Evolutionary conservation across 805 yeast species (phyloP), one percentile per base, ranked within the genome.

Genomic region (Saccharomyces jurei): DNA sequence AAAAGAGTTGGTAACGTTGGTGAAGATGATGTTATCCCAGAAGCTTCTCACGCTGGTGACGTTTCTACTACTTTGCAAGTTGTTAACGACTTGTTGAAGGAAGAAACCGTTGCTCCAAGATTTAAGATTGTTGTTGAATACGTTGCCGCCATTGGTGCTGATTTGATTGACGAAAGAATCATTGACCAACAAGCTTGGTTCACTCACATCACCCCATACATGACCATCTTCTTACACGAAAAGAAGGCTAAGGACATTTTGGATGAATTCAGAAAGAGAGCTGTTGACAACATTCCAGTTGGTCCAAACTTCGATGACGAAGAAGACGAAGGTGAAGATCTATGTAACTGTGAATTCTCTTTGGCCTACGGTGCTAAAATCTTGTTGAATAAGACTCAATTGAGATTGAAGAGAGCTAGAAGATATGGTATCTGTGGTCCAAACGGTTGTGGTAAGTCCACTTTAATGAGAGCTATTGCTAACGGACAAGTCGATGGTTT

Each of bases 341-440:
- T 94, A 74, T 94, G 99, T 86, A 94, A 94, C 96, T 92, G 98
- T 87, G 99, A 94, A 86, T 94, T 94, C 91, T 94, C 99, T 59
- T 84, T 94, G 72, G 99, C 99, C 77, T 94, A 94, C 79, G 99
- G 99, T 92, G 99, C 99, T 73, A 94, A 94, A 89, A 94, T 94
- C 83, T 84, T 94, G 81, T 89, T 94, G 79, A 94, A 94, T 92
- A 92, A 94, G 81, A 94, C 99, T 68, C 97, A 92, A 82, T 85
- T 94, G 76, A 90, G 99, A 81, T 87, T 94, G 75, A 90, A 89
- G 90, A 86, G 96, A 83, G 94, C 87, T 81, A 91, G 97, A 82
- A 89, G 99, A 82, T 94, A 94, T 78, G 99, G 99, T 92, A 80
- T 86, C 70, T 87, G 94, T 82, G 98, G 98, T 81, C 97, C 98